Evolutionary conservation across 2,329 filamentous ascomycete genomes (phyloP).

Genomic region (Epichloe festucae): DNA sequence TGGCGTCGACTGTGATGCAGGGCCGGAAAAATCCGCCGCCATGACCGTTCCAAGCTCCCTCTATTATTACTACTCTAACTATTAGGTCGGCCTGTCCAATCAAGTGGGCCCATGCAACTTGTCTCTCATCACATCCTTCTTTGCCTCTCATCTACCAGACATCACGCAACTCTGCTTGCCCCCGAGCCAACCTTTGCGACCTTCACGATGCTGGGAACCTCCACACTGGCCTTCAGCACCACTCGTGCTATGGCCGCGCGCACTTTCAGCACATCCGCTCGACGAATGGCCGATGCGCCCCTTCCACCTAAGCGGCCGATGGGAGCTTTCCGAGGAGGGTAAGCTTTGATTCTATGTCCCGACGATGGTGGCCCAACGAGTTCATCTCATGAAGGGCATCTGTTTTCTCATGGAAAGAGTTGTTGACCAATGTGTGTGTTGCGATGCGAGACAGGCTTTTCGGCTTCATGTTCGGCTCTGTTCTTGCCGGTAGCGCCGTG

Average conservation of each 20-base stretch:
- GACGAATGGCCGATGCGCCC: slow-evolving; percentile 31
- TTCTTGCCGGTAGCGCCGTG: slow-evolving; percentile 64
- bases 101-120: slow-evolving; percentile 5
- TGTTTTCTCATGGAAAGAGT: background rate
- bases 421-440: background rate
- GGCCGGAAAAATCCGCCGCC: slow-evolving; percentile 11
- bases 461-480: slow-evolving; percentile 79
- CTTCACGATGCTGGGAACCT: slow-evolving; percentile 27
- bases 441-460: slow-evolving; percentile 50
- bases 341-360: slow-evolving; percentile 17
- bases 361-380: background rate
- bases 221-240: slow-evolving; percentile 30
- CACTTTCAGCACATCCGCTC: slow-evolving; percentile 39
- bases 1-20: no score
- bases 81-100: slow-evolving; percentile 4
- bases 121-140: background rate
- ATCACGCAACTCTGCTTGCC: background rate
- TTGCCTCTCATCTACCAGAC: slow-evolving; percentile 1
- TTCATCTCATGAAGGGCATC: background rate
- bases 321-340: slow-evolving; percentile 50
- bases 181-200: background rate
- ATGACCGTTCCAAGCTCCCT: background rate
- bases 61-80: no score
- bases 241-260: slow-evolving; percentile 24
- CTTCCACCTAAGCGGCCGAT: slow-evolving; percentile 45